Percentiles rank a stretch among this genome's conserved stretches.
Conservation (phyloP, 768 basidiomycete species). For the Pisolithus albus region DNA sequence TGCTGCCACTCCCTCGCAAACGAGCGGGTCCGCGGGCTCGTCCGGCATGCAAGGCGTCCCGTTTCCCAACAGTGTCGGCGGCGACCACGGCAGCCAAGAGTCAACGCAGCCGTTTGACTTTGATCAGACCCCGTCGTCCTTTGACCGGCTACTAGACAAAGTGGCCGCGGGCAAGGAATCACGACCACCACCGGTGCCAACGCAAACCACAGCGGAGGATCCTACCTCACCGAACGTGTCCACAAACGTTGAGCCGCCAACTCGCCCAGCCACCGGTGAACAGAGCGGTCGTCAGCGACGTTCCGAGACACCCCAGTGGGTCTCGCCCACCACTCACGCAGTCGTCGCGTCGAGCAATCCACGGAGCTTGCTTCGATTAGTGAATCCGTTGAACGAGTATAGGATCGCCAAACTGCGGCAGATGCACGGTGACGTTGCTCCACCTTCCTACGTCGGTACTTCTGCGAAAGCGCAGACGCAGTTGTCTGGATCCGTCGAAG, state of each 20-base stretch:
- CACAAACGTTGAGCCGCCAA: conserved; percentile 3
- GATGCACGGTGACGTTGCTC: conserved; percentile 16
- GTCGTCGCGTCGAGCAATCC: conserved; percentile 20
- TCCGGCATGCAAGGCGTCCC: conserved; percentile 9
- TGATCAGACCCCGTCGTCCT: conserved; percentile 35
- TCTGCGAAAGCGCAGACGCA: conserved; percentile 9
- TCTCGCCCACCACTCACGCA: conserved; percentile 10
- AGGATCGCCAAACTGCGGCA: conserved; percentile 22
- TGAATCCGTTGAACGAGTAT: conserved; percentile 28
- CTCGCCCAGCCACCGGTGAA: background rate
- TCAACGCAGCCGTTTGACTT: conserved; percentile 31
- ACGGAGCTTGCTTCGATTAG: conserved; percentile 27
- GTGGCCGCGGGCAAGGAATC: conserved; percentile 16
- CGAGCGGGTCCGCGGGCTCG: conserved; percentile 23
- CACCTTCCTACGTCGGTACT: conserved; percentile 8
- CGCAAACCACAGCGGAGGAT: conserved; percentile 7
- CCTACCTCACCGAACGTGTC: conserved; percentile 3
- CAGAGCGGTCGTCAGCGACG: background rate
- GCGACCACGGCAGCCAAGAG: conserved; percentile 15
- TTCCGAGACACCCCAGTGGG: conserved; percentile 17
- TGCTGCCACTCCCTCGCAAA: conserved; percentile 44
- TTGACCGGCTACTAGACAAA: conserved; percentile 33
- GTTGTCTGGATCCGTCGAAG: conserved; percentile 13
- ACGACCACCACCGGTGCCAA: conserved; percentile 17
- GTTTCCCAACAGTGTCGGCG: conserved; percentile 6